Conservation (phyloP, 2,329 filamentous ascomycete species). For the Fusarium torulosum region DNA sequence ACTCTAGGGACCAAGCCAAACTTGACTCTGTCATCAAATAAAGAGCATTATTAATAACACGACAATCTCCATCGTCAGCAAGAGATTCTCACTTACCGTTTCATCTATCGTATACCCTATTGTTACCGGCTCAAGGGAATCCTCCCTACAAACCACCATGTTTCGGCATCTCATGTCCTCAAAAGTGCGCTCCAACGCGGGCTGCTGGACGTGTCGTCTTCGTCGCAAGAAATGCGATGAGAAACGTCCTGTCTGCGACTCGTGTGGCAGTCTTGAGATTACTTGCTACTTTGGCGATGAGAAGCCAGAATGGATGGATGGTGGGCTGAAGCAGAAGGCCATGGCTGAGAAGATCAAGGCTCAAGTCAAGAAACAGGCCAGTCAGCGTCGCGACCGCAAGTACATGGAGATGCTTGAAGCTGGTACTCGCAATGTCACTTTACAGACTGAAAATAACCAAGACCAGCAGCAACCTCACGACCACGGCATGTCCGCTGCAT, state of each 20-base stretch:
- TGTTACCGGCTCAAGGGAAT: not conserved
- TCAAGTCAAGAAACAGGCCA: slow-evolving; percentile 68
- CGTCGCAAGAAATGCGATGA: slow-evolving; percentile 73
- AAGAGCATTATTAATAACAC: slow-evolving; percentile 5
- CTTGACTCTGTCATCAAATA: slow-evolving; percentile 13
- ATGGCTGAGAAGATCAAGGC: slow-evolving; percentile 67
- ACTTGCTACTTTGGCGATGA: slow-evolving; percentile 65
- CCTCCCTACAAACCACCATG: slow-evolving; percentile 33
- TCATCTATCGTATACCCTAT: not conserved
- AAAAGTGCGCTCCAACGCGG: slow-evolving; percentile 58
- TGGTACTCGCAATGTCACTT: slow-evolving; percentile 49
- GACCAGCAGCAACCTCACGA: slow-evolving; percentile 14
- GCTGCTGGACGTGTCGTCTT: slow-evolving; percentile 72
- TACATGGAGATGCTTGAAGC: slow-evolving; percentile 59
- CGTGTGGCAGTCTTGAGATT: slow-evolving; percentile 66
- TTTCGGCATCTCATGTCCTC: slow-evolving; percentile 49
- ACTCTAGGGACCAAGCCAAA: slow-evolving; percentile 12
- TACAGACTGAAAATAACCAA: slow-evolving; percentile 29
- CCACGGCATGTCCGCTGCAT: slow-evolving; percentile 40
- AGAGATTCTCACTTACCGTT: not conserved
- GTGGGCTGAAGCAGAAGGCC: slow-evolving; percentile 61
- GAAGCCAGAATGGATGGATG: slow-evolving; percentile 71
- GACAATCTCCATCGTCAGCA: not conserved
- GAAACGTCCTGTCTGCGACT: slow-evolving; percentile 62
- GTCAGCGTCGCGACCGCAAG: slow-evolving; percentile 63